Percentiles rank a stretch among this genome's conserved stretches.
Evolutionary conservation across 441 rosid species (phyloP).

Genomic region (Lepidium campestre): DNA sequence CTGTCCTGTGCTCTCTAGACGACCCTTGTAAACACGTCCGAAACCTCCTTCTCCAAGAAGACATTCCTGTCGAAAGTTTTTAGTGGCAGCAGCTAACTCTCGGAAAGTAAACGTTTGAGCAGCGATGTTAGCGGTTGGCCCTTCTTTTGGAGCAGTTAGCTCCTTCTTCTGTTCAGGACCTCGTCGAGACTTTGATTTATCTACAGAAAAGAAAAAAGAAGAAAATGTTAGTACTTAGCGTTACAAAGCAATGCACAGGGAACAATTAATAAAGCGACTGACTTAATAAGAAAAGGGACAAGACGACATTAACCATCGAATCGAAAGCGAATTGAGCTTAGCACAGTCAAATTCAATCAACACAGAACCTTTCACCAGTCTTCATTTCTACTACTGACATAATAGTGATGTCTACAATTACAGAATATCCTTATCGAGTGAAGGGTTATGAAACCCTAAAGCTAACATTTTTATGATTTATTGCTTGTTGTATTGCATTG

Average conservation of each 20-base stretch:
- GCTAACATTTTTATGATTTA: not conserved
- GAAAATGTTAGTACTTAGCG: not conserved
- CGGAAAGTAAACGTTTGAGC: conserved; percentile 89
- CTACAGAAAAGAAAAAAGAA: conserved; percentile 26
- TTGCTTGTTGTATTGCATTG: not conserved
- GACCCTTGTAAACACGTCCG: conserved; percentile 95
- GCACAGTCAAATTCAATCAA: not conserved
- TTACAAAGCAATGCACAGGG: not conserved
- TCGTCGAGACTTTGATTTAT: conserved; percentile 64
- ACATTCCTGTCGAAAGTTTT: conserved; percentile 77
- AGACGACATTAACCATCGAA: not conserved
- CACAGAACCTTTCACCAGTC: not conserved
- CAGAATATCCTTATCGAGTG: not conserved
- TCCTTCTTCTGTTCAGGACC: conserved; percentile 73
- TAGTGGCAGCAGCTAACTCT: conserved; percentile 90
- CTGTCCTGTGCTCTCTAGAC: conserved; percentile 90
- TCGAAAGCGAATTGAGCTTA: not conserved
- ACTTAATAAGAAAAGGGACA: not conserved
- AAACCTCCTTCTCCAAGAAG: conserved; percentile 98
- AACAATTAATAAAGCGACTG: not conserved
- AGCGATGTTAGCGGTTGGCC: conserved; percentile 64
- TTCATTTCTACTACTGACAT: not conserved
- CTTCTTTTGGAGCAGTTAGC: conserved; percentile 56
- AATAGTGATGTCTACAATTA: not conserved
- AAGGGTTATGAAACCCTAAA: not conserved